Percentiles rank a stretch among this genome's conserved stretches.
Evolutionary conservation across 805 yeast genomes (phyloP).

Genomic region (Candida gorgasii): DNA sequence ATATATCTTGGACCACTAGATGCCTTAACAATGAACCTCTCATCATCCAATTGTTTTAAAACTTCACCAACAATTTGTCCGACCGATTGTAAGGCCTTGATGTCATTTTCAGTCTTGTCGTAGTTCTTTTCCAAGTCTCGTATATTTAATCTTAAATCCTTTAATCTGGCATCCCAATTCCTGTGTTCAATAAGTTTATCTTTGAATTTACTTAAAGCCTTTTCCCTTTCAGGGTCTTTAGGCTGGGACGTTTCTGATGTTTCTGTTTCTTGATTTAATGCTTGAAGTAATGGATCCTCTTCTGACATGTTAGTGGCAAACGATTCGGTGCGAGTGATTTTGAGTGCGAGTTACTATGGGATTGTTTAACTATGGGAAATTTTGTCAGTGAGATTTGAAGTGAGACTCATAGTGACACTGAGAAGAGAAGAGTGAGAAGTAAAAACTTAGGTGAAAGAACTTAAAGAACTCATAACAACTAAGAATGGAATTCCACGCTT

Average conservation of each 20-base stretch:
- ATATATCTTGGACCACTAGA: constrained; percentile 96
- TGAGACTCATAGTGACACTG: not conserved
- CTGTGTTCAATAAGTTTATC: constrained; percentile 89
- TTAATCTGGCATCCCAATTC: constrained; percentile 89
- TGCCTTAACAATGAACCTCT: constrained; percentile 93
- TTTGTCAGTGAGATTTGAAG: too few relatives aligned
- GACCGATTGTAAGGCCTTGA: constrained; percentile 93
- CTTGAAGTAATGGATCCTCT: constrained; percentile 21
- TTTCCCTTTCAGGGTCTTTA: constrained; percentile 63
- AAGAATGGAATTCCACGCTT: constrained; percentile 96
- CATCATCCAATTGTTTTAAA: constrained; percentile 91
- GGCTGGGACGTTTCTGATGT: constrained; percentile 33
- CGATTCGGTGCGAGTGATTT: not conserved
- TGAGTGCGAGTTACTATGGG: not conserved
- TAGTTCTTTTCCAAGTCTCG: constrained; percentile 80
- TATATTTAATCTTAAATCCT: constrained; percentile 78
- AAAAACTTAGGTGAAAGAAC: not conserved
- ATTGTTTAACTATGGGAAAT: too few relatives aligned
- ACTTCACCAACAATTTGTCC: constrained; percentile 98
- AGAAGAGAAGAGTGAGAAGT: not conserved
- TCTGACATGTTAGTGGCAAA: constrained; percentile 15
- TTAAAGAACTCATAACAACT: too few relatives aligned
- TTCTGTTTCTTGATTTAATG: constrained; percentile 16
- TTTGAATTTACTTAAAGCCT: constrained; percentile 76
- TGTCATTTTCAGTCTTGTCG: constrained; percentile 94